Conservation (phyloP, 225 moss, liverwort and hornwort genomes). For the Physcomitrellopsis africana region DNA sequence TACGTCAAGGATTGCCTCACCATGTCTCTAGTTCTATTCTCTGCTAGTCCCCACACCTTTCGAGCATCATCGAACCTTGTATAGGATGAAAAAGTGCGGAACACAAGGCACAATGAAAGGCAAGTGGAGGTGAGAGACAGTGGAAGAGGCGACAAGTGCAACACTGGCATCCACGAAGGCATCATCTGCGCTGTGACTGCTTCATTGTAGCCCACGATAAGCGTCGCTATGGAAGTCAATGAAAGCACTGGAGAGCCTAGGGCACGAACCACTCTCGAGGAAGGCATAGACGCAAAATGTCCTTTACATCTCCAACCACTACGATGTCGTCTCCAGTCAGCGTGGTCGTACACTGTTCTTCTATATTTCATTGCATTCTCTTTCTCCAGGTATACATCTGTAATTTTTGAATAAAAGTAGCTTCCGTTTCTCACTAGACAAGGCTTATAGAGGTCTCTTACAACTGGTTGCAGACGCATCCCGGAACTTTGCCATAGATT, state of each 20-base stretch:
- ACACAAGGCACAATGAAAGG: slow-evolving; percentile 69
- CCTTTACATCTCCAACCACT: slow-evolving; percentile 69
- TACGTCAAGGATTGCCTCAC: slow-evolving; percentile 65
- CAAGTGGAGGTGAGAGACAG: slow-evolving; percentile 71
- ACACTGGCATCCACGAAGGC: slow-evolving; percentile 59
- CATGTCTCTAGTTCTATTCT: slow-evolving; percentile 63
- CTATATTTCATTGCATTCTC: slow-evolving; percentile 59
- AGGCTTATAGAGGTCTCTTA: slow-evolving; percentile 23
- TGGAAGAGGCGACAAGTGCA: slow-evolving; percentile 65
- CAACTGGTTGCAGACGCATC: slow-evolving; percentile 29
- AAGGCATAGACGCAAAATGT: slow-evolving; percentile 58
- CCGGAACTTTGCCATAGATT: slow-evolving; percentile 17
- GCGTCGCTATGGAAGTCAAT: slow-evolving; percentile 51
- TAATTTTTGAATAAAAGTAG: slow-evolving; percentile 42
- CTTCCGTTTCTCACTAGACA: slow-evolving; percentile 36
- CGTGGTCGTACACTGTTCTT: slow-evolving; percentile 74
- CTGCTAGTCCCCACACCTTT: slow-evolving; percentile 65
- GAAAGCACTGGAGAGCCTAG: slow-evolving; percentile 59
- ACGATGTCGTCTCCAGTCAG: slow-evolving; percentile 75
- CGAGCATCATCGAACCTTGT: slow-evolving; percentile 77
- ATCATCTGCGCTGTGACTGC: slow-evolving; percentile 36
- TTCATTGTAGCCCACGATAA: slow-evolving; percentile 65
- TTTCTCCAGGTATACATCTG: slow-evolving; percentile 42
- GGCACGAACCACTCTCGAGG: slow-evolving; percentile 63
- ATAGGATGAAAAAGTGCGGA: too few relatives aligned